Evolutionary conservation across 2,329 filamentous ascomycete genomes (phyloP), one percentile per base, ranked within the genome.

Genomic region (Rutstroemia sp.): DNA sequence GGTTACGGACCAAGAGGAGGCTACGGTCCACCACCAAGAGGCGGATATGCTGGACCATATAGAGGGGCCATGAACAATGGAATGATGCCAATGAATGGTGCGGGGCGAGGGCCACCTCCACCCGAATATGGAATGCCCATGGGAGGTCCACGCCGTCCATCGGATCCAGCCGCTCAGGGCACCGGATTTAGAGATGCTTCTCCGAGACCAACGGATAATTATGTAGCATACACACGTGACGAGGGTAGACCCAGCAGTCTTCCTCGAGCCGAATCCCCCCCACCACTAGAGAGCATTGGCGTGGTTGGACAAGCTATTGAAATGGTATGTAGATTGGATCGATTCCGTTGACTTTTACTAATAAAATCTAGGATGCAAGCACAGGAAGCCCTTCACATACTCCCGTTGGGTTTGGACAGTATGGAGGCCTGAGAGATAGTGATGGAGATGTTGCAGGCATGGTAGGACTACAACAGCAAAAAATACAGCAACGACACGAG

Each of bases 381-480:
- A 76, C 76, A n/a, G 78, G 78, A 41, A 78, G 76, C 54, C 77
- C 79, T 71, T 54, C 72, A 71, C 27, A 61, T 42, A 60, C 73
- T 2, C 74, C 73, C 14, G 65, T 19, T 65, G 41, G 73, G 71
- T 14, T 77, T 60, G 77, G 73, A 5, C 74, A 77, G 56, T 77
- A 75, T 56, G 73, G 70, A 30, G 68, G 73, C 51, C 69, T 82
- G 18, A 74, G 78, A 49, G 85, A 88, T 53, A 87, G 81, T 62
- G 86, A 91, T 66, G 79, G 78, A 1, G 87, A 90, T 69, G 84
- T 90, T 54, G 81, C 81, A 54, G 87, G 86, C 52, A 88, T 90
- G 85, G 78, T 90, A 37, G 83, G 81, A 30, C 72, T 90, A 56
- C 87, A 90, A 67, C 85, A 88, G 63, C 72, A 77, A 56, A 70